These are phyloP conservation scores for Flaveria brownii DNA, from an alignment of 129 eudicot species.

Conservation along the genomic window DNA sequence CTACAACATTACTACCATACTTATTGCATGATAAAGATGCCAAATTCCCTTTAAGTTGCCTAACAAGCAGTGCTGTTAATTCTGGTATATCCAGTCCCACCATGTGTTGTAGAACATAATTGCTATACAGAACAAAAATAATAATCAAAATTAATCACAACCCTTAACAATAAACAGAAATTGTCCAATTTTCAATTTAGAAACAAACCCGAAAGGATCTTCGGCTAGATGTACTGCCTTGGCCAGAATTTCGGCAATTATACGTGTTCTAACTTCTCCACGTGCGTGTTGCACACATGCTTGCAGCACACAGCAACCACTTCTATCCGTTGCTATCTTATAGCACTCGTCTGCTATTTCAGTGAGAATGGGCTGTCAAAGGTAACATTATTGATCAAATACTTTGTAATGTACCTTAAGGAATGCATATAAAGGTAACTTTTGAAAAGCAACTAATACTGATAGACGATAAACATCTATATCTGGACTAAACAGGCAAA, in stretches of 20 bases:
- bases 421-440: not conserved
- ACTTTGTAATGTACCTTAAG: not conserved
- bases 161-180: not conserved
- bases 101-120: conserved; percentile 82
- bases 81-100: conserved; percentile 48
- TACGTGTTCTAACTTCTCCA: conserved; percentile 45
- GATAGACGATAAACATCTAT: not conserved
- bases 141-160: conserved; percentile 4
- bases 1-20: conserved; percentile 75
- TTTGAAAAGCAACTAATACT: not conserved
- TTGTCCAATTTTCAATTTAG: not conserved
- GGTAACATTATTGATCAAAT: conserved; percentile 1
- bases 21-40: conserved; percentile 62
- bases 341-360: conserved; percentile 57
- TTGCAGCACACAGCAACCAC: conserved; percentile 81
- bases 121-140: conserved; percentile 36
- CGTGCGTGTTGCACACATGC: conserved; percentile 53
- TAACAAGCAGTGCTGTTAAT: conserved; percentile 43
- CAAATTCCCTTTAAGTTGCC: conserved; percentile 49
- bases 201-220: conserved; percentile 77
- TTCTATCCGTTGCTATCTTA: conserved; percentile 54
- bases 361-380: conserved; percentile 54
- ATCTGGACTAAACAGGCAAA: not conserved
- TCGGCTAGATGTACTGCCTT: conserved; percentile 55
- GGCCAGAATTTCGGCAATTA: conserved; percentile 45